phyloP scores from a whole-genome alignment of 2,329 filamentous ascomycete genomes.

The Ophiostoma himal-ulmi region DNA sequence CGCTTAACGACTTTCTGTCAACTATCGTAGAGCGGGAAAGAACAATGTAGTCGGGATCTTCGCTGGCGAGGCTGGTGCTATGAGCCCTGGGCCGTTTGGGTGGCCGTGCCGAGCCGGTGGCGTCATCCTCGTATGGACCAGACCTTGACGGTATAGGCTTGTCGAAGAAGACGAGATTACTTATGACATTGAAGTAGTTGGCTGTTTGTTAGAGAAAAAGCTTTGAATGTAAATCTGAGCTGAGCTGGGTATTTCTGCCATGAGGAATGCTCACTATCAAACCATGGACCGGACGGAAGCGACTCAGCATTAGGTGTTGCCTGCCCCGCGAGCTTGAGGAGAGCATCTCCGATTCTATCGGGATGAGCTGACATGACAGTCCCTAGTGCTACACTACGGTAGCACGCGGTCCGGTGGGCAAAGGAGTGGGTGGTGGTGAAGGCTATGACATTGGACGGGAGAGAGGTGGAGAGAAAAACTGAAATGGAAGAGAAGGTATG shows the following conservation, averaged over 20 bases:
- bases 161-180: background rate
- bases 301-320: background rate
- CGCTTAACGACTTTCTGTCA: background rate
- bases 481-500: background rate
- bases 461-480: background rate
- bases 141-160: background rate
- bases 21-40: constrained; percentile 1
- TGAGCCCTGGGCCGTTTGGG: background rate
- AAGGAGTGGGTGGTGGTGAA: background rate
- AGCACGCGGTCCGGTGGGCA: background rate
- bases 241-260: background rate
- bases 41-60: background rate
- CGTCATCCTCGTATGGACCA: background rate
- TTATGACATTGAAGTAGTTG: background rate
- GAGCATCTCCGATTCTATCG: background rate
- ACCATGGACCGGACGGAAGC: background rate
- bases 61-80: background rate
- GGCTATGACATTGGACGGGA: background rate
- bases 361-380: background rate
- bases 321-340: background rate
- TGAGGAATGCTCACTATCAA: background rate
- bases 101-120: background rate
- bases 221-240: background rate
- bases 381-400: background rate
- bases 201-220: background rate